Evolutionary conservation across 2,329 filamentous ascomycete genomes (phyloP).

Genomic region (Cordyceps tenuipes): DNA sequence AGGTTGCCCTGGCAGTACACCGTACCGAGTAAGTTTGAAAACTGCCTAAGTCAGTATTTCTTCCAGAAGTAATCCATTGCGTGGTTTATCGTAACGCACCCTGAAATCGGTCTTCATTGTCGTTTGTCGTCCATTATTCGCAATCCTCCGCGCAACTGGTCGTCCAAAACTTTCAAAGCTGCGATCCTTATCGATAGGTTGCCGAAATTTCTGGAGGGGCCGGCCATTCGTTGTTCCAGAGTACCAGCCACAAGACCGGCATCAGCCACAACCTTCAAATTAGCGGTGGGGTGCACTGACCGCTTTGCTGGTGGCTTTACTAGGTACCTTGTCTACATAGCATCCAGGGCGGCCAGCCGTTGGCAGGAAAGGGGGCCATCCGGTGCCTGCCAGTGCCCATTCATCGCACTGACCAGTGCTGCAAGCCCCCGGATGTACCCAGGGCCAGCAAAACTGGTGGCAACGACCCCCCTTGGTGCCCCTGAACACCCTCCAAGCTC

Average conservation of each 20-base stretch:
- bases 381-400: slow-evolving; percentile 8
- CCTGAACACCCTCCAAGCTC: slow-evolving; percentile 12
- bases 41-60: slow-evolving; percentile 44
- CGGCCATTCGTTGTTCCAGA: slow-evolving; percentile 30
- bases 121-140: slow-evolving; percentile 30
- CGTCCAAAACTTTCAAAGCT: slow-evolving; percentile 23
- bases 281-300: slow-evolving; percentile 16
- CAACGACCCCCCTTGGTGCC: slow-evolving; percentile 13
- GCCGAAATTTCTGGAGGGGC: slow-evolving; percentile 21
- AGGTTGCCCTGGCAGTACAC: slow-evolving; percentile 98
- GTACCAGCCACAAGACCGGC: slow-evolving; percentile 13
- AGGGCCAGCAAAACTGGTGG: slow-evolving; percentile 14
- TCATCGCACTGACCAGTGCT: slow-evolving; percentile 13
- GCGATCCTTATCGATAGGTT: slow-evolving; percentile 27
- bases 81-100: slow-evolving; percentile 40
- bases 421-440: slow-evolving; percentile 11
- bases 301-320: slow-evolving; percentile 5
- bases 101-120: slow-evolving; percentile 99
- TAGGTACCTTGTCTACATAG: no score
- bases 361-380: slow-evolving; percentile 12
- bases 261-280: not conserved
- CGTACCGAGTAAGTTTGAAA: slow-evolving; percentile 95
- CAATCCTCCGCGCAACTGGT: not conserved
- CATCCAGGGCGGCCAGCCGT: slow-evolving; percentile 1
- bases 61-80: no score